Percentiles rank a stretch among this genome's conserved stretches.
Conservation (phyloP, 2,329 filamentous ascomycete species). For the Verticillium nubilum region DNA sequence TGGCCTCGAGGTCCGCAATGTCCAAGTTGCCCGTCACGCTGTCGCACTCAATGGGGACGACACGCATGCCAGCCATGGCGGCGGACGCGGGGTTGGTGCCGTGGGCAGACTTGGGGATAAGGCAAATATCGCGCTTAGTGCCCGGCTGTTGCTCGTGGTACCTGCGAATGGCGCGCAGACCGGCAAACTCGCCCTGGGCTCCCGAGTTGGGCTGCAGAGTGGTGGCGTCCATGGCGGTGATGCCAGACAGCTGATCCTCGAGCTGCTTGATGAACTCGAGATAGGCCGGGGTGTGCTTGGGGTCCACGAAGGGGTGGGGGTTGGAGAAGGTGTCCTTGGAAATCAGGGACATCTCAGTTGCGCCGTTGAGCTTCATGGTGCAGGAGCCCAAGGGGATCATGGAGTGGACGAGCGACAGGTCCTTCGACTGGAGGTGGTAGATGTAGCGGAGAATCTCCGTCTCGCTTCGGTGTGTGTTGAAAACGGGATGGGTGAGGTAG, state of each 20-base stretch:
- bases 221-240: slow-evolving; percentile 86
- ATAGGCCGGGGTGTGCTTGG: slow-evolving; percentile 62
- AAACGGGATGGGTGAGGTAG: slow-evolving; percentile 85
- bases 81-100: slow-evolving; percentile 95
- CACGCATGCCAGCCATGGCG: slow-evolving; percentile 92
- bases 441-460: slow-evolving; percentile 94
- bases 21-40: slow-evolving; percentile 83
- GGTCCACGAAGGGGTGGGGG: slow-evolving; percentile 75
- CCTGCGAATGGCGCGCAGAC: slow-evolving; percentile 80
- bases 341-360: slow-evolving; percentile 86
- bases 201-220: slow-evolving; percentile 94
- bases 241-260: slow-evolving; percentile 68
- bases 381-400: slow-evolving; percentile 98
- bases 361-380: slow-evolving; percentile 97
- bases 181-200: slow-evolving; percentile 91
- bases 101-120: slow-evolving; percentile 93
- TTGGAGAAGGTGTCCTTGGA: slow-evolving; percentile 70
- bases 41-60: slow-evolving; percentile 89
- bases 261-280: slow-evolving; percentile 64
- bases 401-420: slow-evolving; percentile 87
- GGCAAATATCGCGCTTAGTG: slow-evolving; percentile 79
- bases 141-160: slow-evolving; percentile 66
- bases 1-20: slow-evolving; percentile 75
- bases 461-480: slow-evolving; percentile 93
- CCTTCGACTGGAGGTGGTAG: slow-evolving; percentile 86